A percentile compares a stretch with the other conserved stretches of the same genome.
Evolutionary conservation across 225 moss, liverwort and hornwort species (phyloP).

Genomic region (Bryoerythrophyllum caledonicum): DNA sequence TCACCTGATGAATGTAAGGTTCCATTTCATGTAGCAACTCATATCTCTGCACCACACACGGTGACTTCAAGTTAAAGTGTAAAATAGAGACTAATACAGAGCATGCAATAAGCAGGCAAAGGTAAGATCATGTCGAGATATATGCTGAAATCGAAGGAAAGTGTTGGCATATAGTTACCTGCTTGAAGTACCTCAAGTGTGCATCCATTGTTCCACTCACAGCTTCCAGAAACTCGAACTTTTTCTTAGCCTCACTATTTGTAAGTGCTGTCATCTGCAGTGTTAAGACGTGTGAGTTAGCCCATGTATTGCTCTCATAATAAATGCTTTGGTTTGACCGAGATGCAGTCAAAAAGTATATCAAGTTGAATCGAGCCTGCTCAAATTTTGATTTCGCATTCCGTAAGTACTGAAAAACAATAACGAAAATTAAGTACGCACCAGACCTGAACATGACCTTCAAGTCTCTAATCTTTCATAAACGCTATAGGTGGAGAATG

Average conservation of each 20-base stretch:
- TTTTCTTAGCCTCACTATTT: constrained; percentile 93
- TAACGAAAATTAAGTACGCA: constrained; percentile 17
- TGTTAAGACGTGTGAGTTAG: constrained; percentile 6
- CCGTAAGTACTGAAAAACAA: constrained; percentile 68
- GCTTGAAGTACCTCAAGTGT: constrained; percentile 96
- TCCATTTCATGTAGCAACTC: too few relatives aligned
- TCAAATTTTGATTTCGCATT: constrained; percentile 90
- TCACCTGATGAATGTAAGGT: too few relatives aligned
- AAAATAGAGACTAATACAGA: background rate
- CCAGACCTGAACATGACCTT: background rate
- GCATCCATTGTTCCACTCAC: constrained; percentile 99
- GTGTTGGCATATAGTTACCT: constrained; percentile 33
- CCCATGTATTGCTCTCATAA: background rate
- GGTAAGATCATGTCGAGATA: background rate
- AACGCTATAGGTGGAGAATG: too few relatives aligned
- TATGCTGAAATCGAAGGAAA: constrained; percentile 10
- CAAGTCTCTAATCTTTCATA: too few relatives aligned
- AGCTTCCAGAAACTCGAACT: constrained; percentile 95
- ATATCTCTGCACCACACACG: constrained; percentile 63
- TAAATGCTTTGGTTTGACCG: constrained; percentile 5
- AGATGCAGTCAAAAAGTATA: constrained; percentile 33
- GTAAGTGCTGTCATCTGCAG: constrained; percentile 77
- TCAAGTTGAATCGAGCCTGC: constrained; percentile 93
- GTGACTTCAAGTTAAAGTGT: constrained; percentile 3
- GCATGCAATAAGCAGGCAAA: background rate